Percentiles rank a stretch among this genome's conserved stretches.
Evolutionary conservation across 2,329 filamentous ascomycete species (phyloP).

Genomic region (Taxawa tesnikishii): DNA sequence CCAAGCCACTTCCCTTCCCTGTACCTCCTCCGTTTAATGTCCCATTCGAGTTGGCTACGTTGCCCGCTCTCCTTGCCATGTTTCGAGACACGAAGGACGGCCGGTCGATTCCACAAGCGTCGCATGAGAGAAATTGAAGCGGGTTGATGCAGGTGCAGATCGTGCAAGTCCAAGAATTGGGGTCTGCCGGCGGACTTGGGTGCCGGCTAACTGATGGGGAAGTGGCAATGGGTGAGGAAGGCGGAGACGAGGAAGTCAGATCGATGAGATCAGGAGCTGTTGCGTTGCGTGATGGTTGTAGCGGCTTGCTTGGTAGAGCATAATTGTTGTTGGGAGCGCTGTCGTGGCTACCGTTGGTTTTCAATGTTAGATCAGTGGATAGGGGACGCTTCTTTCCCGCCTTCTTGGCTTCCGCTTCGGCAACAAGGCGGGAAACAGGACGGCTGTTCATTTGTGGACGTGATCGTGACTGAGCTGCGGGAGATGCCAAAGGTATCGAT

Average conservation of each 20-base stretch:
- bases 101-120: conserved; percentile 46
- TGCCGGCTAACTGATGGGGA: conserved; percentile 13
- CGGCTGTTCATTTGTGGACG: too few species aligned
- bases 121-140: conserved; percentile 46
- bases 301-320: too few species aligned
- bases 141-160: conserved; percentile 52
- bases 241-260: too few species aligned
- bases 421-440: background rate
- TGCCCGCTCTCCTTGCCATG: background rate
- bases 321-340: too few species aligned
- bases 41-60: background rate
- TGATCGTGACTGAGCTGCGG: too few species aligned
- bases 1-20: conserved; percentile 21
- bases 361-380: too few species aligned
- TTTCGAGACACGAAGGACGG: conserved; percentile 23
- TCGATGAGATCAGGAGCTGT: too few species aligned
- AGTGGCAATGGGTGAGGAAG: conserved; percentile 4
- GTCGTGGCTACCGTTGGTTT: too few species aligned
- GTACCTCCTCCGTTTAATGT: conserved; percentile 1
- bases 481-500: too few species aligned
- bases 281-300: too few species aligned
- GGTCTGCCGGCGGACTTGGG: conserved; percentile 16
- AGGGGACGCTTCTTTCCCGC: conserved; percentile 1
- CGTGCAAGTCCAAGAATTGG: conserved; percentile 42
- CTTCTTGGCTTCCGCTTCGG: background rate